Conservation (phyloP, 257 asterid genomes). For the Voacanga thouarsii region DNA sequence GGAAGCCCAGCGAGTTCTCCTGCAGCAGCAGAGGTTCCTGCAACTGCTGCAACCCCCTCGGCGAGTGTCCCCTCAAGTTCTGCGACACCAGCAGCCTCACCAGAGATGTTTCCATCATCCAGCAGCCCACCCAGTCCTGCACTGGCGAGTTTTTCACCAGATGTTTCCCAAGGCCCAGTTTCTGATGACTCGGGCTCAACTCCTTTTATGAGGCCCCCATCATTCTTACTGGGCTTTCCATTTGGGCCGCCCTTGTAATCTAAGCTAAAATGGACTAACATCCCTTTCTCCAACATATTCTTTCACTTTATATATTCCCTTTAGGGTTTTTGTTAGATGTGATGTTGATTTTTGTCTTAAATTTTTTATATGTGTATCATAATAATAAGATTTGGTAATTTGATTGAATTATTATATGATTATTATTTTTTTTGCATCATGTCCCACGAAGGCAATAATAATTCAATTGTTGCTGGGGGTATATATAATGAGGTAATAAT, state of each 20-base stretch:
- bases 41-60: slow-evolving; percentile 26
- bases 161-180: slow-evolving; percentile 42
- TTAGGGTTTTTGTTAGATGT: not conserved
- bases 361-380: not conserved
- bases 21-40: slow-evolving; percentile 32
- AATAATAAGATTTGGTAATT: not conserved
- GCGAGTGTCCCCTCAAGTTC: slow-evolving; percentile 47
- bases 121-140: slow-evolving; percentile 31
- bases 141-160: slow-evolving; percentile 56
- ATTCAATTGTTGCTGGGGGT: no score
- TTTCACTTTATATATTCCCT: not conserved
- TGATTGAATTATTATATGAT: not conserved
- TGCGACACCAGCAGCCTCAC: slow-evolving; percentile 40
- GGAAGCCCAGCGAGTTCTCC: slow-evolving; percentile 35
- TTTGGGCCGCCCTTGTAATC: slow-evolving; percentile 40
- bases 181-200: slow-evolving; percentile 47
- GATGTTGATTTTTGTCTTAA: not conserved
- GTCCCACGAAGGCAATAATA: not conserved
- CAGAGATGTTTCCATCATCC: slow-evolving; percentile 39
- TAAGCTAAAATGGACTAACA: slow-evolving; percentile 8
- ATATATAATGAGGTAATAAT: no score
- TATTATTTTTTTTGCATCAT: not conserved
- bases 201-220: slow-evolving; percentile 18
- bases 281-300: not conserved
- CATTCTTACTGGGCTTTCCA: slow-evolving; percentile 40